Evolutionary conservation across 2,329 filamentous ascomycete species (phyloP), one percentile per base, ranked within the genome.

Genomic region (Aureobasidium mangrovei): DNA sequence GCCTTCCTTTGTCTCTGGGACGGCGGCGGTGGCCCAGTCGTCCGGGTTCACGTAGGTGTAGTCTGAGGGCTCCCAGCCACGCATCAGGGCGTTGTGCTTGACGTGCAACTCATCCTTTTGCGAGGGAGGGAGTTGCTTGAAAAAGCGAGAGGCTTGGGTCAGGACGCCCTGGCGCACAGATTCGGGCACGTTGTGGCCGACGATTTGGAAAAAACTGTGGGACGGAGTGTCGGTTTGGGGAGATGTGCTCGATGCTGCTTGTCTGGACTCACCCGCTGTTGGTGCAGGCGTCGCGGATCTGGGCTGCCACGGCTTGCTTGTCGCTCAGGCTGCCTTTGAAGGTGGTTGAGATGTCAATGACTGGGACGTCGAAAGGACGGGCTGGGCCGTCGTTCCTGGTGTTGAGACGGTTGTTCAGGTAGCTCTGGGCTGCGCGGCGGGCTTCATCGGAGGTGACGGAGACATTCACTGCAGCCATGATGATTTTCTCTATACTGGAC

Each of bases 21-120:
- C 60, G 68, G 72, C 70, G 32, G 38, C 29, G 24, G 56, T 49
- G 52, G 35, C 56, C 58, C 68, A 31, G 67, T 72, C 69, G 24
- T 64, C 66, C 0, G 65, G 66, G 0, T 70, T 62, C 10, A 65
- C 58, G 2, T 65, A 67, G 2, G 68, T 77, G 59, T 72, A 73
- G 2, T 77, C 74, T 38, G 75, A 65, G 3, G 70, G 70, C 57
- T 73, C 71, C 64, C 66, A 74, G 0, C 71, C 71, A 33, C 70
- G 64, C 33, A 71, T 68, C 40, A 71, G 65, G 7, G 66, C 64
- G 24, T 66, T 71, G 42, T 70, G 60, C 54, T 67, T 67, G 39
- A 72, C 64, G 55, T 73, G 71, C 9, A 74, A 33, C 0, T 63
- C 69, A 55, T 76, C 66, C 58, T 76, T 77, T 58, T 72, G 73